phyloP scores from a whole-genome alignment of 331 rosid species.

The Pyrus hybrid region DNA sequence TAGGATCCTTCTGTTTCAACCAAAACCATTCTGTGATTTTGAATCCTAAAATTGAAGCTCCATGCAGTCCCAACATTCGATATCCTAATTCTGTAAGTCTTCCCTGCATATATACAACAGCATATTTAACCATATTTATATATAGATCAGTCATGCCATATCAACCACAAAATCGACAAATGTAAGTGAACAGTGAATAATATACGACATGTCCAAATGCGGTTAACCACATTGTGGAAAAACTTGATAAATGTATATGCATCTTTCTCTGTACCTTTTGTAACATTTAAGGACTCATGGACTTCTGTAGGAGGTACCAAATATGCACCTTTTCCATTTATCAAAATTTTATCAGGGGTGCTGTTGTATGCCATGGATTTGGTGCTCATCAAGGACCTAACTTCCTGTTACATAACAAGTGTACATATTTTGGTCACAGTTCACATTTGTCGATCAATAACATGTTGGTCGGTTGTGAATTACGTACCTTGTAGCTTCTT shows the following conservation, averaged over 20 bases:
- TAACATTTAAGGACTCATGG: slow-evolving; percentile 13
- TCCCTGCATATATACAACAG: not conserved
- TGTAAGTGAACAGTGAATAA: too few species aligned
- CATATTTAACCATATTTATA: not conserved
- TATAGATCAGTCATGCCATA: not conserved
- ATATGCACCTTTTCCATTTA: slow-evolving; percentile 21
- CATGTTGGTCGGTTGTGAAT: not conserved
- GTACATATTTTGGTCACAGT: not conserved
- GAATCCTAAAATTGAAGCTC: slow-evolving; percentile 26
- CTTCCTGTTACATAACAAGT: not conserved
- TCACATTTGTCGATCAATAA: not conserved
- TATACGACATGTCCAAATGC: too few species aligned
- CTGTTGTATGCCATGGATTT: not conserved
- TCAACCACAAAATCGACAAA: too few species aligned
- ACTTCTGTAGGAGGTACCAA: not conserved
- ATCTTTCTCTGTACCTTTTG: not conserved
- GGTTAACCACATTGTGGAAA: too few species aligned
- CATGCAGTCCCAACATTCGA: slow-evolving; percentile 21
- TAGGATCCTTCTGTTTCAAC: slow-evolving; percentile 32
- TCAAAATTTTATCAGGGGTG: slow-evolving; percentile 16
- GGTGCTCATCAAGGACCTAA: slow-evolving; percentile 3
- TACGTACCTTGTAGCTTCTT: slow-evolving; percentile 12
- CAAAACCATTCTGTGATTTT: slow-evolving; percentile 9
- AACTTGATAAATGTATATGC: too few species aligned
- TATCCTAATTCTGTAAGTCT: slow-evolving; percentile 22